Percentiles rank a stretch among this genome's conserved stretches.
Evolutionary conservation across 1,284 basidiomycete genomes (phyloP).

Genomic region (Trichosporon sp.): DNA sequence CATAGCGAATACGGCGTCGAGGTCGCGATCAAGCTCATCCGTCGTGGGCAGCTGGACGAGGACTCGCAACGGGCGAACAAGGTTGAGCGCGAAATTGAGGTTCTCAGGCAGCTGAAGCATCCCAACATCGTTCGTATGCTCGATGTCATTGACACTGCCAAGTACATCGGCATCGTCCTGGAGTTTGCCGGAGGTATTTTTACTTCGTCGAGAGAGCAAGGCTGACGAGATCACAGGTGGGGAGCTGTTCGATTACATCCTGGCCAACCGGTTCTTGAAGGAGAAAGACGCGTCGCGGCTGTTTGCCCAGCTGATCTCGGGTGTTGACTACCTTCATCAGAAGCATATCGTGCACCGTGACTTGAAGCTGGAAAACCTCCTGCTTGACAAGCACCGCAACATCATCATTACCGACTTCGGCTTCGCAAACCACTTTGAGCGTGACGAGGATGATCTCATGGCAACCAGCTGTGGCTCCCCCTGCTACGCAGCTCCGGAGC

Average conservation of each 20-base stretch:
- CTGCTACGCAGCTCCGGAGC: slow-evolving; percentile 97
- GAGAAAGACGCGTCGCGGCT: slow-evolving; percentile 94
- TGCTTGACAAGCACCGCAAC: slow-evolving; percentile 95
- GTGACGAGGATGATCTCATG: slow-evolving; percentile 91
- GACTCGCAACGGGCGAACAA: slow-evolving; percentile 85
- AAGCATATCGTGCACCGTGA: slow-evolving; percentile 99
- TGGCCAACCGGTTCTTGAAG: slow-evolving; percentile 94
- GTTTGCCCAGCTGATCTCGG: slow-evolving; percentile 97
- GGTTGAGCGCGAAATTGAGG: slow-evolving; percentile 96
- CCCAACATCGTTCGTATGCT: slow-evolving; percentile 98
- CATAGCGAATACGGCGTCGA: slow-evolving; percentile 95
- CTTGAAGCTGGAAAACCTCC: slow-evolving; percentile 96
- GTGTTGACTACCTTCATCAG: slow-evolving; percentile 97
- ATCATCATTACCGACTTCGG: slow-evolving; percentile 99
- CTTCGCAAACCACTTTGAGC: slow-evolving; percentile 96
- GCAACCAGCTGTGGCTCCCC: slow-evolving; percentile 97
- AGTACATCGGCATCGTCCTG: slow-evolving; percentile 99
- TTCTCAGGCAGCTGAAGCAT: slow-evolving; percentile 90
- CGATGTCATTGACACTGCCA: slow-evolving; percentile 99
- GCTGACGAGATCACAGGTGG: slow-evolving; percentile 64
- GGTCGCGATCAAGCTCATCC: slow-evolving; percentile 98
- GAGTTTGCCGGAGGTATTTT: slow-evolving; percentile 82
- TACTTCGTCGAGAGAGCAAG: background rate
- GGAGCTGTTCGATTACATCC: slow-evolving; percentile 98
- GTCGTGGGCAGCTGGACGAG: slow-evolving; percentile 90